phyloP scores from a whole-genome alignment of 441 rosid species.

The Syzygium syzygioides region DNA sequence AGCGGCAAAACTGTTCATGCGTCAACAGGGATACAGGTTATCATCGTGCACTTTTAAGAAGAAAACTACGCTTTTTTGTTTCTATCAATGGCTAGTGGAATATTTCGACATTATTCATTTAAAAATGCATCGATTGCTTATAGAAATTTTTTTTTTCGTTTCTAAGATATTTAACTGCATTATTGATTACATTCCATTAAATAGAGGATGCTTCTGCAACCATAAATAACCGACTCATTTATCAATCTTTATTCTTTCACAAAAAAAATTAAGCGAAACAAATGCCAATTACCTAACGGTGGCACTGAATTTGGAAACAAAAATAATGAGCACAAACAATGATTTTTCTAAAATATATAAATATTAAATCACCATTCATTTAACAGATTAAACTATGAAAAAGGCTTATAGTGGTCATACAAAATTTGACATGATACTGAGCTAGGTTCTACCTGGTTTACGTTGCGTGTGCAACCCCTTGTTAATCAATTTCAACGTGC shows the following conservation, averaged over 20 bases:
- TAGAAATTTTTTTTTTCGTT: neutral
- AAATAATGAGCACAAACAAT: neutral
- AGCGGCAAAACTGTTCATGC: neutral
- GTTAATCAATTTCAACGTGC: neutral
- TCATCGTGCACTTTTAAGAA: neutral
- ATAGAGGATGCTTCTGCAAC: neutral
- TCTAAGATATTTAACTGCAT: neutral
- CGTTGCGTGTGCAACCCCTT: rapidly evolving
- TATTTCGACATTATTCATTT: neutral
- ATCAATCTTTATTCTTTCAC: neutral
- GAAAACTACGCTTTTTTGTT: neutral
- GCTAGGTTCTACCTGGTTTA: neutral
- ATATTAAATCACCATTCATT: neutral
- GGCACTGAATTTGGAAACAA: neutral
- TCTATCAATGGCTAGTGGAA: neutral
- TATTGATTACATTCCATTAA: neutral
- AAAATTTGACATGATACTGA: neutral
- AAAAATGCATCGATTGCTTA: neutral
- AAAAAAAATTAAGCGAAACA: neutral
- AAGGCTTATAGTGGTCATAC: neutral
- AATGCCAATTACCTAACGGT: neutral
- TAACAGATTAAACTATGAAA: neutral
- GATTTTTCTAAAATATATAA: neutral
- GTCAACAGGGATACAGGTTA: neutral
- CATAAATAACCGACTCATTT: neutral